These are phyloP conservation scores for Uronychia setigera DNA, from an alignment of 73 alveolate species.

Conservation along the genomic window DNA sequence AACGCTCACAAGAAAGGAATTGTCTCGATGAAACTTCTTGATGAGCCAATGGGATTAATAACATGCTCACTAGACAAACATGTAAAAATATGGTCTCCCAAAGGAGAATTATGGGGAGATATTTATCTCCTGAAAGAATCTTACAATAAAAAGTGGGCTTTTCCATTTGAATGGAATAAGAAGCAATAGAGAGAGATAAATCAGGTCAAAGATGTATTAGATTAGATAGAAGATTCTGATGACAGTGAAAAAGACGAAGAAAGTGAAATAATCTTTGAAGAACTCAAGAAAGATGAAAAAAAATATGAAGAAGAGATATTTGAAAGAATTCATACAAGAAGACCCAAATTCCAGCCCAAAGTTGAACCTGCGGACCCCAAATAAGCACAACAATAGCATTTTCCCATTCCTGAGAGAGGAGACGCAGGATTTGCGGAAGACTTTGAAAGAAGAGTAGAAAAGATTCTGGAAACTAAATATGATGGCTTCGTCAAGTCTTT, in stretches of 20 bases:
- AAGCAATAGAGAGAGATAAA: not conserved
- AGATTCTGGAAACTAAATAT: not conserved
- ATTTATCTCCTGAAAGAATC: conserved; percentile 30
- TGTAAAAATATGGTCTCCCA: conserved; percentile 42
- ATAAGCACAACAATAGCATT: not conserved
- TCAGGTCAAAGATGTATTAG: not conserved
- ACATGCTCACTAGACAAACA: conserved; percentile 45
- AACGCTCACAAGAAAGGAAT: conserved; percentile 35
- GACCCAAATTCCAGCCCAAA: no score
- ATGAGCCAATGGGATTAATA: conserved; percentile 43
- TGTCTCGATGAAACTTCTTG: conserved; percentile 27
- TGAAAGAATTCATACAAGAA: not conserved
- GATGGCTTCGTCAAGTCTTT: not conserved
- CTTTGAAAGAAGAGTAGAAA: not conserved
- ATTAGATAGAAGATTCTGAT: not conserved
- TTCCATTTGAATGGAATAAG: conserved; percentile 56
- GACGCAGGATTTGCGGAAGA: not conserved
- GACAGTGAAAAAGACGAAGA: not conserved
- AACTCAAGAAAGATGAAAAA: not conserved
- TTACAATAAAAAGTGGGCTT: conserved; percentile 45
- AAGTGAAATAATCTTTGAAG: not conserved
- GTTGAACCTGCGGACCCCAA: not conserved
- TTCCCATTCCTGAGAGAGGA: not conserved
- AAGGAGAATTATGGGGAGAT: conserved; percentile 54
- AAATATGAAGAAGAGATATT: not conserved